phyloP scores from a whole-genome alignment of 2,329 filamentous ascomycete species.

The Nemania sp. region DNA sequence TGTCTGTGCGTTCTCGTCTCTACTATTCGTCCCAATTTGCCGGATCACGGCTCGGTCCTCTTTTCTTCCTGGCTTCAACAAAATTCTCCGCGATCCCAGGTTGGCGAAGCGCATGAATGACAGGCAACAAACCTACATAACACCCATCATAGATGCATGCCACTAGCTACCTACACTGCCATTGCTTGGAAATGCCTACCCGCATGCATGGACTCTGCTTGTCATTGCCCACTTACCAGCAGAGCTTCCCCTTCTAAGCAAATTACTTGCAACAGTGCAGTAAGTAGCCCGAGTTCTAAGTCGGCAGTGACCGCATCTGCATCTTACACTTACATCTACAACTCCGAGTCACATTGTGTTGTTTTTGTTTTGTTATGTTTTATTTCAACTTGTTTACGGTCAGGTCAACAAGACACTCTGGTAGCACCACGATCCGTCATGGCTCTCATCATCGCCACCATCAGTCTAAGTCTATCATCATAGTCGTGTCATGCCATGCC shows the following conservation, averaged over 20 bases:
- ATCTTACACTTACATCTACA: no score
- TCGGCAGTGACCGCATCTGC: no score
- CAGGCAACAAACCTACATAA: conserved; percentile 14
- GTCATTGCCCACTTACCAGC: no score
- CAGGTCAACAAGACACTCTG: conserved; percentile 5
- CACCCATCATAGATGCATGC: not conserved
- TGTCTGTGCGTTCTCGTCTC: conserved; percentile 5
- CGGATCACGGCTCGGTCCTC: conserved; percentile 14
- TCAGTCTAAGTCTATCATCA: not conserved
- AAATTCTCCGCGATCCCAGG: conserved; percentile 21
- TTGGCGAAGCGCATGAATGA: conserved; percentile 21
- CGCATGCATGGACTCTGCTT: not conserved
- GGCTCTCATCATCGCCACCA: conserved; percentile 1
- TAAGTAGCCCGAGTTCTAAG: no score
- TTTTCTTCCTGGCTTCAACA: conserved; percentile 19
- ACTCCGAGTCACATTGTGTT: no score
- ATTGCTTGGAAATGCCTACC: not conserved
- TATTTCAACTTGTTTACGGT: conserved; percentile 8
- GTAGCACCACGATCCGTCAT: not conserved
- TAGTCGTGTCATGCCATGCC: conserved; percentile 1
- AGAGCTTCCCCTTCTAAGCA: no score
- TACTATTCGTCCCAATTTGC: conserved; percentile 9
- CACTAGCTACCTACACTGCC: not conserved
- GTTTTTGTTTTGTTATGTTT: not conserved
- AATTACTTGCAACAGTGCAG: no score